Conservation (phyloP, 169 alveolate species). For the Babesia ovis region DNA sequence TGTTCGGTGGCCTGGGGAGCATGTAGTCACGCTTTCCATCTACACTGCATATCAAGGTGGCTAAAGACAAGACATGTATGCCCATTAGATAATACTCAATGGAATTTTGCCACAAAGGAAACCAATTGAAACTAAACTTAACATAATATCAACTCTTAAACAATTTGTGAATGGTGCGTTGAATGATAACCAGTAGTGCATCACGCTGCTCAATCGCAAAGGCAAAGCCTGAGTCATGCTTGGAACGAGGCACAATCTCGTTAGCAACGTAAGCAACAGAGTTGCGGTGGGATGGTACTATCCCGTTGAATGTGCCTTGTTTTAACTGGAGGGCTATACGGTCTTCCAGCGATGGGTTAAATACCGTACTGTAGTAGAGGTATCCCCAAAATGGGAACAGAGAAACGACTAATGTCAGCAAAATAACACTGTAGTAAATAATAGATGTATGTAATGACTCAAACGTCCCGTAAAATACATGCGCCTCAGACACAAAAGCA, state of each 20-base stretch:
- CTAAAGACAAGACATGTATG: slow-evolving; percentile 96
- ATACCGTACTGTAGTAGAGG: slow-evolving; percentile 58
- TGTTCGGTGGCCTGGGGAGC: slow-evolving; percentile 99
- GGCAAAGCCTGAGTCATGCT: slow-evolving; percentile 63
- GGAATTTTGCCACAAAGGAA: slow-evolving; percentile 89
- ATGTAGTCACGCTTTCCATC: slow-evolving; percentile 98
- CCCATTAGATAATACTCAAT: slow-evolving; percentile 94
- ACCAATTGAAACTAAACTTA: slow-evolving; percentile 82
- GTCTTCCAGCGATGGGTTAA: slow-evolving; percentile 74
- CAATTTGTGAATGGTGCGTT: slow-evolving; percentile 69
- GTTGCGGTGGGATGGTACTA: slow-evolving; percentile 26
- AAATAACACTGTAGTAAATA: slow-evolving; percentile 52
- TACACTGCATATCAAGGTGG: slow-evolving; percentile 99
- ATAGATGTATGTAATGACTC: slow-evolving; percentile 63
- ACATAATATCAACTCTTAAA: slow-evolving; percentile 50
- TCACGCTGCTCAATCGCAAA: slow-evolving; percentile 72
- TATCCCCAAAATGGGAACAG: slow-evolving; percentile 66
- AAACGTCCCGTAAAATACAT: slow-evolving; percentile 72
- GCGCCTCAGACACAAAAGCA: slow-evolving; percentile 70
- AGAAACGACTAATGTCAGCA: slow-evolving; percentile 55
- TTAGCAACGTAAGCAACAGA: slow-evolving; percentile 68
- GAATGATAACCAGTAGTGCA: slow-evolving; percentile 66
- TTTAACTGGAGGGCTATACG: slow-evolving; percentile 64
- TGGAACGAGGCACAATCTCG: slow-evolving; percentile 18
- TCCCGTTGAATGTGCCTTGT: slow-evolving; percentile 70